Base-by-base conservation (phyloP, 768 basidiomycete genomes). In the Chalciporus pseudorubinellus region DNA sequence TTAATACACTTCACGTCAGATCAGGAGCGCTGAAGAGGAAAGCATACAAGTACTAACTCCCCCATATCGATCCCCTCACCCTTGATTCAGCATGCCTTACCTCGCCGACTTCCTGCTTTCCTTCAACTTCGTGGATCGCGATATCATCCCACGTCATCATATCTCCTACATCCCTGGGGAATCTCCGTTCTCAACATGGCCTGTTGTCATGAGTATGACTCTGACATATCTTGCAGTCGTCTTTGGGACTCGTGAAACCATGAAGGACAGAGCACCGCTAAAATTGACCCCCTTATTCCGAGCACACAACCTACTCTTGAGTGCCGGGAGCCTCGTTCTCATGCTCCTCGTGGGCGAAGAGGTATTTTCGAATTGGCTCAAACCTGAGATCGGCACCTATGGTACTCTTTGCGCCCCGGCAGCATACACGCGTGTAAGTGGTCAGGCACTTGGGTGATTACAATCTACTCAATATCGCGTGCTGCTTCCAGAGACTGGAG, bases 281-380 rank as follows among this genome's bases (percentile, higher is more conserved):
- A 87, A 83, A 72, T 81, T 94, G 65, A 87, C 83, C 43, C 69
- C 77, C 53, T 76, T 90, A 45, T 95, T 95, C 76, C 90, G 89
- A 73, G 64, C 78, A 19, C 95, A 98, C 72, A 98, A 98, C 72
- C 70, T 93, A 54, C 66, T 94, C 63, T 79, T 98, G 52, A 90
- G 89, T 62, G 70, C 74, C 21, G 93, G 90, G 22, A 93, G 91
- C 57, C 74, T 81, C 26, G 68, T 95, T 44, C 76, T 98, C 22
- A 82, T 98, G 52, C 72, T 73, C 9, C 77, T 95, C 29, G 91
- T 95, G 78, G 70, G 89, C 22, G 93, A 97, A 71, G 93, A 95
- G 71, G 86, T 94, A 36, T 39, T 89, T 8, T 95, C 93, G 20
- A 83, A 89, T 57, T 72, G 83, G 61, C 83, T 78, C 75, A 82